Conservation (phyloP, 768 basidiomycete genomes). For the Boletellus emodensis region DNA sequence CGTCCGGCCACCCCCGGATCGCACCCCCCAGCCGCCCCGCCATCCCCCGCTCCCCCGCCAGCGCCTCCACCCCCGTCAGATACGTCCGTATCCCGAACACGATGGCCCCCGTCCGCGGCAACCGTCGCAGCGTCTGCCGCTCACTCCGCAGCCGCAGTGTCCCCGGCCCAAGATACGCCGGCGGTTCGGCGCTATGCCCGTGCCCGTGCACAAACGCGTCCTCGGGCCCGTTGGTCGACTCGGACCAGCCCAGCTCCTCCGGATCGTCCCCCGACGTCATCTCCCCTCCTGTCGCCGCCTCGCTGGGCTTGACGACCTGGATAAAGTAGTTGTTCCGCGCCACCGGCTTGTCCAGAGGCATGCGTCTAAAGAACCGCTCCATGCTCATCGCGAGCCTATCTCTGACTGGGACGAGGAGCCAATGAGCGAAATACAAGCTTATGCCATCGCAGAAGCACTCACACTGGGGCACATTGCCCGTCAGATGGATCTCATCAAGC, state of each 20-base stretch:
- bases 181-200: slow-evolving; percentile 17
- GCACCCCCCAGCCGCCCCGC: too few species aligned
- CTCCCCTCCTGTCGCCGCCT: background rate
- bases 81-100: too few species aligned
- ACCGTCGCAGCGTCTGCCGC: too few species aligned
- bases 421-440: too few species aligned
- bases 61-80: too few species aligned
- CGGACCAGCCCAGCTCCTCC: slow-evolving; percentile 64
- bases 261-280: slow-evolving; percentile 40
- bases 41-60: too few species aligned
- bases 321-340: slow-evolving; percentile 65
- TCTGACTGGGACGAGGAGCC: too few species aligned
- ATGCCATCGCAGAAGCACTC: slow-evolving; percentile 20
- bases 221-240: slow-evolving; percentile 52
- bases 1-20: too few species aligned
- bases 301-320: slow-evolving; percentile 15
- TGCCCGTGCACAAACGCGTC: slow-evolving; percentile 37
- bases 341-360: slow-evolving; percentile 66
- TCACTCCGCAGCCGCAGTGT: too few species aligned
- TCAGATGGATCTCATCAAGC: slow-evolving; percentile 66
- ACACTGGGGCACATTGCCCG: slow-evolving; percentile 74
- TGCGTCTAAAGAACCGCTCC: slow-evolving; percentile 65
- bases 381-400: slow-evolving; percentile 53
- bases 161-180: too few species aligned
- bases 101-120: too few species aligned